Conservation (phyloP, 1,284 basidiomycete species). For the Microbotryomycetes sp. region DNA sequence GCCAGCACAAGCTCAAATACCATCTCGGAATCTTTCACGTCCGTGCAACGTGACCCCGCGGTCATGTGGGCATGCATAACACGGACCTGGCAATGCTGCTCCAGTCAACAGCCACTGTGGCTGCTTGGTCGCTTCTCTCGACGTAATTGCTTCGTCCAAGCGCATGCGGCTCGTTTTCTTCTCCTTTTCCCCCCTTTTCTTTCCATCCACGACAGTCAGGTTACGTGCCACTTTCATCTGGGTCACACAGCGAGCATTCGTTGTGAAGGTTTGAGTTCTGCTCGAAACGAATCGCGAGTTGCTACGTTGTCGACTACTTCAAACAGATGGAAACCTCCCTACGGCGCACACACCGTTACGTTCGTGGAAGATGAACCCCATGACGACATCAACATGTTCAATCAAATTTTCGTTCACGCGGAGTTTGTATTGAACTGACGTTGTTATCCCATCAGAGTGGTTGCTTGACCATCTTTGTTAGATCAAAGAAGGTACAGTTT, state of each 20-base stretch:
- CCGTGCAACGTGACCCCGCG: too few relatives aligned
- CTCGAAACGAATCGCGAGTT: too few relatives aligned
- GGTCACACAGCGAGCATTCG: too few relatives aligned
- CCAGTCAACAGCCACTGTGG: too few relatives aligned
- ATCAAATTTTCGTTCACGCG: background rate
- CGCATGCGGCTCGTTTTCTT: background rate
- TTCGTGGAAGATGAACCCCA: background rate
- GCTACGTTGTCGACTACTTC: too few relatives aligned
- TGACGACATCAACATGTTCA: background rate
- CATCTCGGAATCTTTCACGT: too few relatives aligned
- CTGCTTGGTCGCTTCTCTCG: too few relatives aligned
- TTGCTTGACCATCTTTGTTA: background rate
- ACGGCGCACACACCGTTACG: background rate
- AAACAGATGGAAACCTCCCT: background rate
- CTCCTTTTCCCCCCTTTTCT: background rate
- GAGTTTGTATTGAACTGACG: background rate
- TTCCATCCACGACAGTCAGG: background rate
- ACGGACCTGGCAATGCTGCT: too few relatives aligned
- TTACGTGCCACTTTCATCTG: background rate
- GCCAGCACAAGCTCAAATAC: too few relatives aligned
- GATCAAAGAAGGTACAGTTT: background rate
- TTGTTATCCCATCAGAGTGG: background rate
- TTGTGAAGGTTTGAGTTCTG: too few relatives aligned
- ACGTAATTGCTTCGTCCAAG: background rate
- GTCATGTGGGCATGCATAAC: too few relatives aligned